A percentile compares a stretch with the other conserved stretches of the same genome.
Conservation (phyloP, 192 early-diverging fungal species). For the Dissophora globulifera region DNA sequence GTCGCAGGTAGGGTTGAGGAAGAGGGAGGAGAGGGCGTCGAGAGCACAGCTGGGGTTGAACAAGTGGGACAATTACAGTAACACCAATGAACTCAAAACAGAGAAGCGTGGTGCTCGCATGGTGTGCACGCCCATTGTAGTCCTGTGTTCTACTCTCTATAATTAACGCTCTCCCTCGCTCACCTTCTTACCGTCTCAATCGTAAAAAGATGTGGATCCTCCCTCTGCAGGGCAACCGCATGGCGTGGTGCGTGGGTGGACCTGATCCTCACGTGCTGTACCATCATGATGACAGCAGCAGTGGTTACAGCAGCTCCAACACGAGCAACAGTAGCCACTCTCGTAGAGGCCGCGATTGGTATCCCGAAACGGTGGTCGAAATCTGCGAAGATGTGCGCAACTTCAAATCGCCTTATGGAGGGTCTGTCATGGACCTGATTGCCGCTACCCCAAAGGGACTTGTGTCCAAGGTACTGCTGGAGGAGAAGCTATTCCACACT, state of each 20-base stretch:
- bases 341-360: slow-evolving; percentile 44
- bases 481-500: slow-evolving; percentile 46
- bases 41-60: too few species aligned
- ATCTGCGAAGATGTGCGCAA: slow-evolving; percentile 52
- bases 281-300: slow-evolving; percentile 3
- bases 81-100: too few species aligned
- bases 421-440: slow-evolving; percentile 51
- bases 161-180: too few species aligned
- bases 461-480: slow-evolving; percentile 40
- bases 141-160: too few species aligned
- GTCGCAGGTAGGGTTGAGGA: too few species aligned
- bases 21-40: too few species aligned
- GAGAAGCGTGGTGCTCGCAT: too few species aligned
- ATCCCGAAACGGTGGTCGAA: slow-evolving; percentile 45
- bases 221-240: slow-evolving; percentile 41
- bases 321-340: too few species aligned
- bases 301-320: background rate
- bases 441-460: slow-evolving; percentile 43
- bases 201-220: slow-evolving; percentile 51
- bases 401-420: slow-evolving; percentile 51
- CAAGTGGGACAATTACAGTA: too few species aligned
- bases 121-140: too few species aligned
- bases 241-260: slow-evolving; percentile 52
- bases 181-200: too few species aligned
- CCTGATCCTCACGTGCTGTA: slow-evolving; percentile 38